phyloP scores from a whole-genome alignment of 2,329 filamentous ascomycete species.

The Cytospora piceicola region DNA sequence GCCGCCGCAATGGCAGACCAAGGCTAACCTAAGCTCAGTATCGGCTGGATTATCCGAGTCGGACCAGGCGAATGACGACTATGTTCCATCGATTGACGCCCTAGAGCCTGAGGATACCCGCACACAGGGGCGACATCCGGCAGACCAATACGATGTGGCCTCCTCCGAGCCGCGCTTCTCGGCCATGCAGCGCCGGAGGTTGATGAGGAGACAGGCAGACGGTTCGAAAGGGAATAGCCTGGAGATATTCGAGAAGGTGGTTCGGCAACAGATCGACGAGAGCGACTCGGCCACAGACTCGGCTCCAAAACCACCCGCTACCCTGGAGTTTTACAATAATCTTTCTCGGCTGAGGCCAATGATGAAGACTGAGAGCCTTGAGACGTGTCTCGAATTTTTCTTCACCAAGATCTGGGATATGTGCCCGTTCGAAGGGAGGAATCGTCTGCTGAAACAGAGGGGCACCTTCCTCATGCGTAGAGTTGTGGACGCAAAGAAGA shows the following conservation, averaged over 20 bases:
- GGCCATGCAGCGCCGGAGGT: conserved; percentile 10
- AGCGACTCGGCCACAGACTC: not conserved
- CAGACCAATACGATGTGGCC: not conserved
- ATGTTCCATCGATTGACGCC: conserved; percentile 24
- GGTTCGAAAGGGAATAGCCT: conserved; percentile 10
- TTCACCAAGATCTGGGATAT: conserved; percentile 33
- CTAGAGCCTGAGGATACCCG: not conserved
- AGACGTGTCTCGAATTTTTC: conserved; percentile 41
- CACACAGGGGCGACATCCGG: not conserved
- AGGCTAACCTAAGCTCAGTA: conserved; percentile 5
- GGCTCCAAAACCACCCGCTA: conserved; percentile 10
- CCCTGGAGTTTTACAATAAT: conserved; percentile 37
- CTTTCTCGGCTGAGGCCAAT: conserved; percentile 38
- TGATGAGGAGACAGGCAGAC: not conserved
- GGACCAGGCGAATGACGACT: conserved; percentile 8
- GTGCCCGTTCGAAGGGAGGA: conserved; percentile 32
- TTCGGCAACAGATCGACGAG: conserved; percentile 16
- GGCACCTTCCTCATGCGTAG: conserved; percentile 38
- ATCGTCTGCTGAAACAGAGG: conserved; percentile 34
- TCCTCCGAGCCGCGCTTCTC: conserved; percentile 15
- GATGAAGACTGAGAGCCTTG: conserved; percentile 32
- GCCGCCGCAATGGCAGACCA: conserved; percentile 23
- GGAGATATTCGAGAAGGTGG: conserved; percentile 26
- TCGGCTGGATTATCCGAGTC: conserved; percentile 2
- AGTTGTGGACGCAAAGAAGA: conserved; percentile 40